phyloP scores from a whole-genome alignment of 768 basidiomycete species.

The Calocybe gangraenosa region DNA sequence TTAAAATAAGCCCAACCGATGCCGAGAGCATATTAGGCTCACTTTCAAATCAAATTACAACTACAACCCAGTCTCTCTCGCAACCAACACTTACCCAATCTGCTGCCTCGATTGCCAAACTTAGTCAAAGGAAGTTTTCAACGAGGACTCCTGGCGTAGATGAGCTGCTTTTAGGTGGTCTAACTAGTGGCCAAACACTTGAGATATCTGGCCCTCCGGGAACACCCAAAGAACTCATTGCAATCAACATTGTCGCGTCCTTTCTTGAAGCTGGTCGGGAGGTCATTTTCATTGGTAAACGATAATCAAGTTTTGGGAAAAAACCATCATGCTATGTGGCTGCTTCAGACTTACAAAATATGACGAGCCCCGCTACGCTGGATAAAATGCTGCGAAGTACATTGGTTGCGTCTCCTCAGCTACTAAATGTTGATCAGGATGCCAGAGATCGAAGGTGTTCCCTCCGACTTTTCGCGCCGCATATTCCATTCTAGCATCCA shows the following conservation, averaged over 20 bases:
- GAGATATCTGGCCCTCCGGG: conserved; percentile 80
- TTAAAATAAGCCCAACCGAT: conserved; percentile 40
- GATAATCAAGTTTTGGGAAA: conserved; percentile 10
- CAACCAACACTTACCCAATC: conserved; percentile 46
- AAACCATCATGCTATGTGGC: conserved; percentile 1
- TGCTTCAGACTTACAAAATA: conserved; percentile 42
- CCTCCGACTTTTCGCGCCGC: conserved; percentile 17
- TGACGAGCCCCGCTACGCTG: conserved; percentile 30
- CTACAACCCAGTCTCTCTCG: conserved; percentile 12
- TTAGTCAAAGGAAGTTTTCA: conserved; percentile 23
- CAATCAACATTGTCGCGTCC: conserved; percentile 42
- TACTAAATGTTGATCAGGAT: conserved; percentile 9
- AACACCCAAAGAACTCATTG: conserved; percentile 56
- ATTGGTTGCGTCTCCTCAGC: conserved; percentile 6
- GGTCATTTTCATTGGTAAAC: conserved; percentile 63
- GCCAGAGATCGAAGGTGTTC: conserved; percentile 10
- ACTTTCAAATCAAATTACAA: conserved; percentile 31
- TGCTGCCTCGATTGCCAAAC: conserved; percentile 38
- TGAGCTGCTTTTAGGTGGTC: conserved; percentile 57
- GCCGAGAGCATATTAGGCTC: conserved; percentile 41
- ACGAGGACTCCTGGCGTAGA: conserved; percentile 52
- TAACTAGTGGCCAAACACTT: conserved; percentile 56
- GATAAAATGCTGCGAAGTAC: conserved; percentile 24
- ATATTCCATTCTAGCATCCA: conserved; percentile 41
- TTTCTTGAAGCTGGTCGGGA: conserved; percentile 45